phyloP scores from a whole-genome alignment of 2,329 filamentous ascomycete species.

The Phialemoniopsis sp. region DNA sequence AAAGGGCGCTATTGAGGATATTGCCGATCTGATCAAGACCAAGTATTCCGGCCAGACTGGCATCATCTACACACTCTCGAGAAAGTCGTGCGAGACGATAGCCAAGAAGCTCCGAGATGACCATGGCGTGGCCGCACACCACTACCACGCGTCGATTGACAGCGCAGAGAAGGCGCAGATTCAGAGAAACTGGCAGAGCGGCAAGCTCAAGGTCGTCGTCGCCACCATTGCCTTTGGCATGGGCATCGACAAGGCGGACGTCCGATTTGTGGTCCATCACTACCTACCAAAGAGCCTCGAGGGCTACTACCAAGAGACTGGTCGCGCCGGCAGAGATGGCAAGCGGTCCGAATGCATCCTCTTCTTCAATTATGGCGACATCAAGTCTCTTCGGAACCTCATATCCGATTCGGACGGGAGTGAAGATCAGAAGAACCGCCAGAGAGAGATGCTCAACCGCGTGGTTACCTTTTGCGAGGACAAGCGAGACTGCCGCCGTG shows the following conservation, averaged over 20 bases:
- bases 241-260: slow-evolving; percentile 98
- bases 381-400: slow-evolving; percentile 69
- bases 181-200: slow-evolving; percentile 79
- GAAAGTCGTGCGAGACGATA: slow-evolving; percentile 76
- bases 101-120: slow-evolving; percentile 61
- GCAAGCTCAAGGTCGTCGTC: slow-evolving; percentile 81
- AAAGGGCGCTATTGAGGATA: slow-evolving; percentile 48
- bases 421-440: slow-evolving; percentile 70
- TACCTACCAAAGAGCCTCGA: slow-evolving; percentile 91
- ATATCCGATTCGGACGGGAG: slow-evolving; percentile 78
- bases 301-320: slow-evolving; percentile 98
- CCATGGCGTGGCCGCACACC: slow-evolving; percentile 66
- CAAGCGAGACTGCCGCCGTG: slow-evolving; percentile 77
- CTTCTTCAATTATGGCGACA: slow-evolving; percentile 80
- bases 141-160: slow-evolving; percentile 83
- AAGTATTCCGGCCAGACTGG: slow-evolving; percentile 72
- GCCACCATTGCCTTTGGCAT: slow-evolving; percentile 98
- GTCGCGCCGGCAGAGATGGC: slow-evolving; percentile 88
- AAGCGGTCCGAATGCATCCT: slow-evolving; percentile 84
- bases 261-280: slow-evolving; percentile 94
- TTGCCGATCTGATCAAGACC: slow-evolving; percentile 63
- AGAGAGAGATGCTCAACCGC: slow-evolving; percentile 78
- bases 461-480: slow-evolving; percentile 91
- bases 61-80: slow-evolving; percentile 89
- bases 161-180: slow-evolving; percentile 63